A percentile compares a stretch with the other conserved stretches of the same genome.
phyloP scores from a whole-genome alignment of 208 protist genomes.

The Naegleria gruberi region DNA sequence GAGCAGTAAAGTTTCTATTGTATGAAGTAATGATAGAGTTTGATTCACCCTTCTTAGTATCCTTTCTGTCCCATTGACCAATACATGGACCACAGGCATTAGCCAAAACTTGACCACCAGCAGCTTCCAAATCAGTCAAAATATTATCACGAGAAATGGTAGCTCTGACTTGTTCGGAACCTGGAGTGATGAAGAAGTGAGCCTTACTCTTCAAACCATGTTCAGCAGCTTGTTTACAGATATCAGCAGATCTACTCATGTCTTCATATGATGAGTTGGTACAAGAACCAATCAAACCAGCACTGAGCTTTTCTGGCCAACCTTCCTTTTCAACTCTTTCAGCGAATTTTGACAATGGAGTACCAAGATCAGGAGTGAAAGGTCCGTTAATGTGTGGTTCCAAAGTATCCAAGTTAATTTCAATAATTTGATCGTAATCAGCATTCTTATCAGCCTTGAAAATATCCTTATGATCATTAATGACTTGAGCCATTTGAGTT shows the following conservation, averaged over 20 bases:
- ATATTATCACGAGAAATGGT: conserved; percentile 60
- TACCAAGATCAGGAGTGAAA: conserved; percentile 58
- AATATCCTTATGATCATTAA: conserved; percentile 23
- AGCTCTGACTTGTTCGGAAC: conserved; percentile 68
- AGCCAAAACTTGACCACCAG: conserved; percentile 61
- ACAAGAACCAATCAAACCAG: conserved; percentile 64
- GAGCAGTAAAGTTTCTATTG: conserved; percentile 71
- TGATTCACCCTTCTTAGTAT: conserved; percentile 50
- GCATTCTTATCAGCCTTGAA: conserved; percentile 35
- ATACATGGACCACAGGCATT: conserved; percentile 55
- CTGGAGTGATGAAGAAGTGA: conserved; percentile 63
- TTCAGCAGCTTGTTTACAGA: conserved; percentile 55
- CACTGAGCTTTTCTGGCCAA: conserved; percentile 60
- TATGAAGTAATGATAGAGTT: conserved; percentile 80
- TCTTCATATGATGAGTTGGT: conserved; percentile 77
- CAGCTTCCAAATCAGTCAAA: conserved; percentile 43
- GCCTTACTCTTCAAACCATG: conserved; percentile 54
- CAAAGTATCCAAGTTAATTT: conserved; percentile 62
- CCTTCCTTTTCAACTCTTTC: conserved; percentile 44
- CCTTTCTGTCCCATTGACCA: conserved; percentile 63
- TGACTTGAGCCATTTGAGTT: conserved; percentile 40
- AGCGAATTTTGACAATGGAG: conserved; percentile 45
- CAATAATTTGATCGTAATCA: conserved; percentile 66
- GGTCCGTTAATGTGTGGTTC: conserved; percentile 73
- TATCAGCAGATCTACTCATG: conserved; percentile 51